Evolutionary conservation across 495 filamentous ascomycete genomes (phyloP).

Genomic region (Penicillium paradoxum): DNA sequence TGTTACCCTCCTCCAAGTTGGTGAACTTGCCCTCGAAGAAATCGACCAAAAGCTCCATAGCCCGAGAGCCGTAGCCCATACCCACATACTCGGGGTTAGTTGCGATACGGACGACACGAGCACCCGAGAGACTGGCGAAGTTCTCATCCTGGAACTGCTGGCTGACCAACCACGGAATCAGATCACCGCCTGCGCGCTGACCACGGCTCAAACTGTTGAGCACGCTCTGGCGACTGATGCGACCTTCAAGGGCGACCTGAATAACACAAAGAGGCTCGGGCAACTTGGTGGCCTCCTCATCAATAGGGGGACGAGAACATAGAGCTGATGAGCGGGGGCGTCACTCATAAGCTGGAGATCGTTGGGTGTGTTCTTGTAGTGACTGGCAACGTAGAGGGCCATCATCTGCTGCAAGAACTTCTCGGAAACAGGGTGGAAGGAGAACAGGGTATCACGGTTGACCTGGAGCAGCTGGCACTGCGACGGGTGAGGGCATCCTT

Average conservation of each 20-base stretch:
- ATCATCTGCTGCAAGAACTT: constrained; percentile 99
- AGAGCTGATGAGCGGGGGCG: constrained; percentile 94
- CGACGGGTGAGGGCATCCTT: constrained; percentile 83
- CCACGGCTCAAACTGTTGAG: constrained; percentile 84
- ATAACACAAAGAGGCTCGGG: constrained; percentile 94
- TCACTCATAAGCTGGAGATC: constrained; percentile 97
- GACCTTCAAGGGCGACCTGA: constrained; percentile 90
- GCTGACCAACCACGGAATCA: constrained; percentile 97
- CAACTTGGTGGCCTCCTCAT: constrained; percentile 68
- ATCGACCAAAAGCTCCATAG: constrained; percentile 76
- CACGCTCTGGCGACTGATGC: constrained; percentile 89
- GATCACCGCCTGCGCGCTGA: constrained; percentile 83
- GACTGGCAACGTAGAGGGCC: constrained; percentile 93
- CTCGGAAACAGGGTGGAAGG: constrained; percentile 94
- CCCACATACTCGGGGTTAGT: constrained; percentile 91
- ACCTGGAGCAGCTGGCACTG: constrained; percentile 88
- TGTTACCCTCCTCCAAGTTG: constrained; percentile 62
- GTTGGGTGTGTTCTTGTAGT: constrained; percentile 98
- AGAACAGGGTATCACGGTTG: constrained; percentile 96
- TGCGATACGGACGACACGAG: constrained; percentile 88
- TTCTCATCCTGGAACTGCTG: constrained; percentile 99
- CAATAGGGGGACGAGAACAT: constrained; percentile 88
- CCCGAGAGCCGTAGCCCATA: constrained; percentile 93
- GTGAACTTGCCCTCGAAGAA: constrained; percentile 96
- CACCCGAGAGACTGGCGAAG: constrained; percentile 89